Evolutionary conservation across 768 basidiomycete genomes (phyloP).

Genomic region (Lentinus brumalis): DNA sequence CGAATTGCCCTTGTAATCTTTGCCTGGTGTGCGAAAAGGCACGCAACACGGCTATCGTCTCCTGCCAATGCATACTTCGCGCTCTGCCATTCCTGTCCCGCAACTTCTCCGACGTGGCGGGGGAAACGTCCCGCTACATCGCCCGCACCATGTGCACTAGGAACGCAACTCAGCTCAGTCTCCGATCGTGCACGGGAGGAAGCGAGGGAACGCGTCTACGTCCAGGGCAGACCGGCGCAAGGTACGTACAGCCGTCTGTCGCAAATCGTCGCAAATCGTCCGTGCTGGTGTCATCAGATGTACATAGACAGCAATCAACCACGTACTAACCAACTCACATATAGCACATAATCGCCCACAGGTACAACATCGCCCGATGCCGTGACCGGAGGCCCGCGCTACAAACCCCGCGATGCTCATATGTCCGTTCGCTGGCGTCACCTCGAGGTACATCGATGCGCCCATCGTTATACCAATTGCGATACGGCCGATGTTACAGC

Average conservation of each 20-base stretch:
- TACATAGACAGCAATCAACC: background rate
- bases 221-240: background rate
- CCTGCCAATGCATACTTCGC: background rate
- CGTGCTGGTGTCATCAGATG: background rate
- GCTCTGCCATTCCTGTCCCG: background rate
- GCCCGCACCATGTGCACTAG: background rate
- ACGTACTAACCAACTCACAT: background rate
- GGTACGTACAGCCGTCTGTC: background rate
- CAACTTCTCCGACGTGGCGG: background rate
- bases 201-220: background rate
- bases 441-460: too few species aligned
- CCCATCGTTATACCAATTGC: too few species aligned
- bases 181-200: background rate
- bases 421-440: background rate
- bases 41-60: background rate
- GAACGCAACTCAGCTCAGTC: constrained; percentile 2
- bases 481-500: too few species aligned
- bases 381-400: background rate
- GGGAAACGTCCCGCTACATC: background rate
- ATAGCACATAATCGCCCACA: background rate
- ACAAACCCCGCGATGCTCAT: background rate
- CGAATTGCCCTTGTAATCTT: too few species aligned
- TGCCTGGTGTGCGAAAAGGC: background rate
- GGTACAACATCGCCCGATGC: background rate
- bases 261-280: background rate